Percentiles rank a stretch among this genome's conserved stretches.
phyloP scores from a whole-genome alignment of 495 filamentous ascomycete species.

The Talaromyces stipitatus region DNA sequence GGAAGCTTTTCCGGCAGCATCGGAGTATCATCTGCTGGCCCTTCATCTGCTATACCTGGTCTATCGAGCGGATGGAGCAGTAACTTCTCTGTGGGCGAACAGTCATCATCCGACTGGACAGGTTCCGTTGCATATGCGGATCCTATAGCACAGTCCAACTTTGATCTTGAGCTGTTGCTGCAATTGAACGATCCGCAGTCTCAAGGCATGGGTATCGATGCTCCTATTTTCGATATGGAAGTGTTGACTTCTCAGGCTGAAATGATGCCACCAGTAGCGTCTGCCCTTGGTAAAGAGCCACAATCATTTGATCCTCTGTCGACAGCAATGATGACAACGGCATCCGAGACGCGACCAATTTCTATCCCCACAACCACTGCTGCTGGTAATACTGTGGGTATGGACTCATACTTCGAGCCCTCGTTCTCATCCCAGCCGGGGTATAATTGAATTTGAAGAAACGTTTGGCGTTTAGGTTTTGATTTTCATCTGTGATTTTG shows the following conservation, averaged over 20 bases:
- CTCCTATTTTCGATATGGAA: not conserved
- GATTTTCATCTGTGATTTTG: not conserved
- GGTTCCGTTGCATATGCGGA: slow-evolving; percentile 22
- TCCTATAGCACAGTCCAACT: slow-evolving; percentile 35
- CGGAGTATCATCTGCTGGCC: slow-evolving; percentile 23
- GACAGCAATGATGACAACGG: not conserved
- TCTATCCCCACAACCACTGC: not conserved
- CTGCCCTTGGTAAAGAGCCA: not conserved
- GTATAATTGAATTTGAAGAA: not conserved
- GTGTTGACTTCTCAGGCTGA: not conserved
- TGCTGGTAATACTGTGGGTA: not conserved
- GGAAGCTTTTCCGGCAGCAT: slow-evolving; percentile 34
- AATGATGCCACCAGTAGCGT: not conserved
- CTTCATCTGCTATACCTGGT: slow-evolving; percentile 13
- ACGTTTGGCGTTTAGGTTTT: not conserved
- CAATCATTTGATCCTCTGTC: not conserved
- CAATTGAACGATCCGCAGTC: slow-evolving; percentile 24
- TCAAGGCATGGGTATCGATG: not conserved
- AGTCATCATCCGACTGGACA: slow-evolving; percentile 23
- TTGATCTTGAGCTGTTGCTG: slow-evolving; percentile 35
- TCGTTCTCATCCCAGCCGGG: not conserved
- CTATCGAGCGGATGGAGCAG: slow-evolving; percentile 34
- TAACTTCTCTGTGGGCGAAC: slow-evolving; percentile 22
- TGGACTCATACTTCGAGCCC: not conserved
- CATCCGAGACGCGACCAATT: slow-evolving; percentile 1